Evolutionary conservation across 441 rosid genomes (phyloP), one percentile per base, ranked within the genome.

Genomic region (Theobroma grandiflorum): DNA sequence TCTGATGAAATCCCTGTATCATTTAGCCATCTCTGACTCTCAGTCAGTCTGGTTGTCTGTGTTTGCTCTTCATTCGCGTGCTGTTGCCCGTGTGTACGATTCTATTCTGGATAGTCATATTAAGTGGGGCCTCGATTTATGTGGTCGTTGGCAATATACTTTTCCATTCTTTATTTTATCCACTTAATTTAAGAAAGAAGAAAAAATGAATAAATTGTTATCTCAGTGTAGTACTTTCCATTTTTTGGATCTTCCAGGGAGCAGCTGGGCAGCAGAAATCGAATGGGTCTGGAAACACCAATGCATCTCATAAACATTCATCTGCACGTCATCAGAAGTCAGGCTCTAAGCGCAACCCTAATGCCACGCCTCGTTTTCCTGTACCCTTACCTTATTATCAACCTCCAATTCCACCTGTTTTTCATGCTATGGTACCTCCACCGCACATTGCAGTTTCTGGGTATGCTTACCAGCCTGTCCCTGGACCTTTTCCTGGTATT

Each of bases 401-500:
- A 74, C 88, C 88, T 15, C 57, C 85, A 26, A 43, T 85, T 66
- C 89, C 85, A 10, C 94, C 89, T 63, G 73, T 92, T 80, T 88
- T 88, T 82, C 95, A 88, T 82, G 77, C 94, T 72, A 87, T 90
- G 91, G 83, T 81, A 65, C 93, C 93, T 82, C 91, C 86, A 52
- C 93, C 94, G 6, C 95, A 90, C 68, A 84, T 90, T 79, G 87
- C 91, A 42, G 85, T 89, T 83, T 84, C 96, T 61, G 96, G 92
- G 53, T 93, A 79, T 83, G 86, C 84, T 66, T 94, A 87, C 78
- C 92, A 75, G 43, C 90, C 95, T 78, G 86, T 78, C 80, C 93
- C 93, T 65, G 90, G 85, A 71, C 91, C 91, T 33, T 93, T 86
- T 89, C 96, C 95, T 9, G 78, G 74, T 72, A 77, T 85, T 77